Conservation (phyloP, 2,329 filamentous ascomycete species). For the Elsinoe fawcettii region DNA sequence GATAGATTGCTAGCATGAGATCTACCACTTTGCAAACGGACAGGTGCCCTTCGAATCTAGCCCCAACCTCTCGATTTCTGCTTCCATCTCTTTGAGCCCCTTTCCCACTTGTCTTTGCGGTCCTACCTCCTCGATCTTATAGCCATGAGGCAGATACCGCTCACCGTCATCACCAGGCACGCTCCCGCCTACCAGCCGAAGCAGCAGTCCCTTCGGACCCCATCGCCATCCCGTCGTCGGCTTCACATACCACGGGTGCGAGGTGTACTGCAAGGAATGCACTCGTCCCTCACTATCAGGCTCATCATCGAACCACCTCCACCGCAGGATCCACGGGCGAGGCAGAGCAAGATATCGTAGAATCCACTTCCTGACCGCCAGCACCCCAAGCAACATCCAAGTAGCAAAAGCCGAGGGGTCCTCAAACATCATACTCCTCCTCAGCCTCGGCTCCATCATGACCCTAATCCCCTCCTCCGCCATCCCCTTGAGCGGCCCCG, state of each 20-base stretch:
- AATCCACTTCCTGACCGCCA: constrained; percentile 48
- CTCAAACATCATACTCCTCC: constrained; percentile 55
- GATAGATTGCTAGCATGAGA: neutral
- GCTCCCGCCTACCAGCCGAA: neutral
- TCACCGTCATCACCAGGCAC: neutral
- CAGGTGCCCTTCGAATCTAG: neutral
- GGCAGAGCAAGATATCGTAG: constrained; percentile 55
- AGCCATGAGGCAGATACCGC: neutral
- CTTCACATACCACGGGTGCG: constrained; percentile 54
- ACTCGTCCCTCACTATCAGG: constrained; percentile 49
- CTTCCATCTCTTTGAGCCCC: neutral
- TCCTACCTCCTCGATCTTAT: neutral
- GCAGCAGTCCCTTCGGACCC: neutral
- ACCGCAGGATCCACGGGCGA: constrained; percentile 35
- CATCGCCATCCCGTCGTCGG: constrained; percentile 17
- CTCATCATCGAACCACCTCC: constrained; percentile 35
- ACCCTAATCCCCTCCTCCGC: constrained; percentile 47
- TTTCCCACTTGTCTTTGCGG: neutral
- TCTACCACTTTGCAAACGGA: neutral
- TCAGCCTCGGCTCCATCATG: constrained; percentile 57
- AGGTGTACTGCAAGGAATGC: constrained; percentile 46
- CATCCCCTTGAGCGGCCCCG: constrained; percentile 38
- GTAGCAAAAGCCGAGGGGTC: constrained; percentile 31
- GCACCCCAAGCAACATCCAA: constrained; percentile 38
- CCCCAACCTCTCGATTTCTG: neutral